Base-by-base conservation (phyloP, 202 grass and related monocot genomes). In the Hordeum pubiflorum region DNA sequence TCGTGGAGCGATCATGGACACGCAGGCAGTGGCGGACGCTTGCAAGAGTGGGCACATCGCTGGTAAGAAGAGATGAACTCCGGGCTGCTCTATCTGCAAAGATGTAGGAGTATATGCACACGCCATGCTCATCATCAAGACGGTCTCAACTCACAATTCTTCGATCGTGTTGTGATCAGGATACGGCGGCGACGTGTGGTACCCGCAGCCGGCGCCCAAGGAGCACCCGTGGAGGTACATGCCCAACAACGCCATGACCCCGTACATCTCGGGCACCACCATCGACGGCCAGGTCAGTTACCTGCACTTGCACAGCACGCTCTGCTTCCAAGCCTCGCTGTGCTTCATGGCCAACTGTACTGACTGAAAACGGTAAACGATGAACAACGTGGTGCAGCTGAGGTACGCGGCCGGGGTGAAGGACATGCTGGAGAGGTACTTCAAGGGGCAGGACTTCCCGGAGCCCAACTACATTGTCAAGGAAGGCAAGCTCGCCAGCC, bases 241-340 rank as follows among this genome's bases (percentile, higher is more conserved):
- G 93, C 90, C 87, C 29, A 96, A 96, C 84, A 88, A 96, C 14
- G 93, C 93, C 44, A 96, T 96, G 93, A 93, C 93, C 23, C 91
- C 93, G 44, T 89, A 97, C 75, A 91, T 84, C 39, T 97, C 93
- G 72, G 91, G 91, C 38, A 97, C 91, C 21, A 93, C 91, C 68
- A 97, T 93, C 37, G 93, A 97, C 77, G 93, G 43, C 3, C 93
- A 97, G 82, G 93, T 97, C 56, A 70, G 61, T 55, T 69, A 66
- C 4, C 39, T 13, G 39, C 39, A 40, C 10, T 11, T 39, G 0
- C 63, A 50, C 27, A 48, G 8, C 39, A 23, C 24, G 5, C 31
- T 64, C 23, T 72, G 36, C 67, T 74, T 64, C 0, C 6, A 12
- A 43, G 37, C 38, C 39, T 44, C 6, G 23, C 57, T 43, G 43